These are phyloP conservation scores for Cytospora schulzeri DNA, from an alignment of 2,329 filamentous ascomycete genomes.

Conservation along the genomic window DNA sequence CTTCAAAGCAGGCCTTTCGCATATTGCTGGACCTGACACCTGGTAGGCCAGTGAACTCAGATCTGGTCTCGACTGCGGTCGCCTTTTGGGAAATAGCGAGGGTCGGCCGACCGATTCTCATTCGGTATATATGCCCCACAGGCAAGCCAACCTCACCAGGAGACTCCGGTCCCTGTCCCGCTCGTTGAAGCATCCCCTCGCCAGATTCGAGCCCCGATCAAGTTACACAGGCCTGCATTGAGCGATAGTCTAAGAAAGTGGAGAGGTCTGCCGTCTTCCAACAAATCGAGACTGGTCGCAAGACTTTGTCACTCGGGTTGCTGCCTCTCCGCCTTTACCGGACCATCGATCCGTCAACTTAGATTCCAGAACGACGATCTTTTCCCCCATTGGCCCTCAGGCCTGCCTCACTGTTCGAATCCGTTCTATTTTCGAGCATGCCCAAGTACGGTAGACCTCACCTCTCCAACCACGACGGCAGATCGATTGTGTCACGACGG, in stretches of 20 bases:
- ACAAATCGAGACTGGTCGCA: neutral
- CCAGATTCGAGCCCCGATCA: constrained; percentile 10
- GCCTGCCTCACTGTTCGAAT: neutral
- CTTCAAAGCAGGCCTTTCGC: constrained; percentile 12
- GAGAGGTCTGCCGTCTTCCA: constrained; percentile 1
- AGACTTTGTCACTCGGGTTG: neutral
- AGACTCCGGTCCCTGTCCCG: constrained; percentile 16
- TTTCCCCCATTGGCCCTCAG: neutral
- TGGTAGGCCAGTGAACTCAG: constrained; percentile 6
- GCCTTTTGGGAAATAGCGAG: constrained; percentile 6
- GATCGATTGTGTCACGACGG: neutral
- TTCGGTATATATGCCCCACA: constrained; percentile 23
- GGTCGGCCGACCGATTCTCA: constrained; percentile 14
- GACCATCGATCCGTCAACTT: neutral
- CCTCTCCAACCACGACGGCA: neutral
- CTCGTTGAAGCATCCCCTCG: constrained; percentile 19
- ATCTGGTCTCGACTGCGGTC: constrained; percentile 10
- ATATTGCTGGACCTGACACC: constrained; percentile 1
- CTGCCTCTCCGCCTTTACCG: neutral
- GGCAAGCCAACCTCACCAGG: constrained; percentile 14
- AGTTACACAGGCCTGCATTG: constrained; percentile 10
- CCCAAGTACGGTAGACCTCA: neutral
- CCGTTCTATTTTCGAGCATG: constrained; percentile 10
- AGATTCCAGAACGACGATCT: neutral
- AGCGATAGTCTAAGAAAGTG: neutral